Evolutionary conservation across 1,284 basidiomycete species (phyloP).

Genomic region (Cryptococcus jaspeensis): DNA sequence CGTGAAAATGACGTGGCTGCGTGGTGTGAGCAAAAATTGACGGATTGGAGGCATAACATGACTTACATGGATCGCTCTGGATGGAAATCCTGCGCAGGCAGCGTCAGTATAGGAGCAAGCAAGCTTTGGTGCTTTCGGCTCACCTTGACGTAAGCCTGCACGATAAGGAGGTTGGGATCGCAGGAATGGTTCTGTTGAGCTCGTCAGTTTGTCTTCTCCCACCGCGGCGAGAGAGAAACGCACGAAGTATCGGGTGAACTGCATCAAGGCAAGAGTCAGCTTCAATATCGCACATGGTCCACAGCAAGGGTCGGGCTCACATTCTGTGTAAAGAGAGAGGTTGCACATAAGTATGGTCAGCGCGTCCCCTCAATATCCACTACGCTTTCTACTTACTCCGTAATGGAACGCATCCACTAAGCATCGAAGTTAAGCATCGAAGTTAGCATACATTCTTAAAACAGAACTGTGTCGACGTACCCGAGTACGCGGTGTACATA

Average conservation of each 20-base stretch:
- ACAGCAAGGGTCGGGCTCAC: constrained; percentile 60
- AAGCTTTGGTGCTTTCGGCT: constrained; percentile 2
- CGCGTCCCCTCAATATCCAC: background rate
- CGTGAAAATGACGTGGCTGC: constrained; percentile 67
- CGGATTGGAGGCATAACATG: background rate
- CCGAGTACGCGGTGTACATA: constrained; percentile 40
- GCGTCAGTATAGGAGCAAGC: constrained; percentile 3
- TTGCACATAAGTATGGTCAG: no score
- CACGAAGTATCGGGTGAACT: constrained; percentile 48
- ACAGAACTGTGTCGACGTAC: constrained; percentile 23
- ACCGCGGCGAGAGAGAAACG: constrained; percentile 4
- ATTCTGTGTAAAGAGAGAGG: constrained; percentile 24
- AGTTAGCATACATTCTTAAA: constrained; percentile 19
- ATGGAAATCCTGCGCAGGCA: constrained; percentile 39
- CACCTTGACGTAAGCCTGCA: constrained; percentile 68
- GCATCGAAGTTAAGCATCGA: constrained; percentile 56
- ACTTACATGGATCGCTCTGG: constrained; percentile 59
- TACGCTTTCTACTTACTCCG: constrained; percentile 61
- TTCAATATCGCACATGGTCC: constrained; percentile 7
- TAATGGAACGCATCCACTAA: constrained; percentile 80
- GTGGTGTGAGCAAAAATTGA: no score
- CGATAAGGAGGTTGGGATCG: constrained; percentile 73
- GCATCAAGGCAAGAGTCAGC: background rate
- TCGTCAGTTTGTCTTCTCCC: constrained; percentile 7
- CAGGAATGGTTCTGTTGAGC: constrained; percentile 76